phyloP scores from a whole-genome alignment of 768 basidiomycete genomes.

The Tulasnella sp. region DNA sequence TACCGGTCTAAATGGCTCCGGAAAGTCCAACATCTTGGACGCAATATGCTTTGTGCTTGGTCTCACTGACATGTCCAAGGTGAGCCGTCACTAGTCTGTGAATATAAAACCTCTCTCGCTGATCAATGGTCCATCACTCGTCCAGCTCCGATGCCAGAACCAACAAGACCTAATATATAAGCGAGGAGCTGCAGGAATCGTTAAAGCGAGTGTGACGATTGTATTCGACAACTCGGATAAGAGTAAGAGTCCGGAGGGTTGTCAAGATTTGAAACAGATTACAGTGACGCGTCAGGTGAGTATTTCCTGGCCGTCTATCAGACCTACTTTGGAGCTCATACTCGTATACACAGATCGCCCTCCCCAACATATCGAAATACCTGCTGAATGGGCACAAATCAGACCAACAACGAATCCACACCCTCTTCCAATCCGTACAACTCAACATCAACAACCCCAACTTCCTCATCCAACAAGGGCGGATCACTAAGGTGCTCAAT shows the following conservation, averaged over 20 bases:
- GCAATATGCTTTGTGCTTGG: conserved; percentile 98
- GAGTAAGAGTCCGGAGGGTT: conserved; percentile 69
- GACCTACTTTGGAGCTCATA: not conserved
- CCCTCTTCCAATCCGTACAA: conserved; percentile 90
- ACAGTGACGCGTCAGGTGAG: conserved; percentile 89
- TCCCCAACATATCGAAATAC: conserved; percentile 91
- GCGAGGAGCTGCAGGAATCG: conserved; percentile 92
- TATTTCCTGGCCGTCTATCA: not conserved
- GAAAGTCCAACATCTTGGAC: conserved; percentile 98
- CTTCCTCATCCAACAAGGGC: conserved; percentile 99
- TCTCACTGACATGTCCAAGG: conserved; percentile 92
- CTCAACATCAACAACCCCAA: conserved; percentile 99
- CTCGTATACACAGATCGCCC: conserved; percentile 51
- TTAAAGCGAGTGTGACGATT: conserved; percentile 95
- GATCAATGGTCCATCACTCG: not conserved
- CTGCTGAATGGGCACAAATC: conserved; percentile 93
- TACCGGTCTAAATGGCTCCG: conserved; percentile 75
- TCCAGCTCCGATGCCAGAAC: conserved; percentile 79
- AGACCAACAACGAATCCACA: conserved; percentile 72
- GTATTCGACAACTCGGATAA: conserved; percentile 97
- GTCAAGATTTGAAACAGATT: conserved; percentile 72
- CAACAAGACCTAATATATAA: conserved; percentile 99
- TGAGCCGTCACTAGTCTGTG: conserved; percentile 26
- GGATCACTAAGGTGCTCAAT: conserved; percentile 96
- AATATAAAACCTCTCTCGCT: not conserved